Conservation (phyloP, 345 rosid genomes). For the Hevea brasiliensis region DNA sequence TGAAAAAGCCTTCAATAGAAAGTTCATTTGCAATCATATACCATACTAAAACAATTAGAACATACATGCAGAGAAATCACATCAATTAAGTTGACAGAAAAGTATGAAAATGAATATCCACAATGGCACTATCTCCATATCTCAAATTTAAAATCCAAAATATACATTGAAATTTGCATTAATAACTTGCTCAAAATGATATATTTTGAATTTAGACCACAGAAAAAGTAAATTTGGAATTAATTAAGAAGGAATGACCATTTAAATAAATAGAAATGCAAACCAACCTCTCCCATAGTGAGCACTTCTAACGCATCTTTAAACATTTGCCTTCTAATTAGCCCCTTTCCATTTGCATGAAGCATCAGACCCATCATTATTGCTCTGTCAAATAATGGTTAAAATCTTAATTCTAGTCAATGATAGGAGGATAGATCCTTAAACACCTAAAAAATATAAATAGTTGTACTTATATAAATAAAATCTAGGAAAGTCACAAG, state of each 20-base stretch:
- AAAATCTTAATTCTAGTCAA: slow-evolving; percentile 4
- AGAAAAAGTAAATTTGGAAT: background rate
- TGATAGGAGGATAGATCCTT: slow-evolving; percentile 1
- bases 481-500: background rate
- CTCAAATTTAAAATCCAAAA: background rate
- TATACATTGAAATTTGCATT: no score
- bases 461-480: background rate
- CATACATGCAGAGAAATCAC: background rate
- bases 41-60: background rate
- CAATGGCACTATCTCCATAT: background rate
- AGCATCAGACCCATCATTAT: slow-evolving; percentile 95
- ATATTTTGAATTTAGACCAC: background rate
- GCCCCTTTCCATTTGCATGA: slow-evolving; percentile 70
- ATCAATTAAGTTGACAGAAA: background rate
- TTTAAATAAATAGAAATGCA: background rate
- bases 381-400: slow-evolving; percentile 48
- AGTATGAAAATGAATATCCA: background rate
- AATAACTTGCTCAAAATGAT: background rate
- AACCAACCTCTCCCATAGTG: slow-evolving; percentile 84
- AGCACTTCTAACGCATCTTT: slow-evolving; percentile 88
- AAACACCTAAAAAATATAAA: background rate
- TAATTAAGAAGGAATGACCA: background rate
- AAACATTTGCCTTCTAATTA: slow-evolving; percentile 56
- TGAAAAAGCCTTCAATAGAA: slow-evolving; percentile 3
- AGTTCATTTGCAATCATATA: background rate